Base-by-base conservation (phyloP, 257 asterid species). In the Solanum appendiculatum region DNA sequence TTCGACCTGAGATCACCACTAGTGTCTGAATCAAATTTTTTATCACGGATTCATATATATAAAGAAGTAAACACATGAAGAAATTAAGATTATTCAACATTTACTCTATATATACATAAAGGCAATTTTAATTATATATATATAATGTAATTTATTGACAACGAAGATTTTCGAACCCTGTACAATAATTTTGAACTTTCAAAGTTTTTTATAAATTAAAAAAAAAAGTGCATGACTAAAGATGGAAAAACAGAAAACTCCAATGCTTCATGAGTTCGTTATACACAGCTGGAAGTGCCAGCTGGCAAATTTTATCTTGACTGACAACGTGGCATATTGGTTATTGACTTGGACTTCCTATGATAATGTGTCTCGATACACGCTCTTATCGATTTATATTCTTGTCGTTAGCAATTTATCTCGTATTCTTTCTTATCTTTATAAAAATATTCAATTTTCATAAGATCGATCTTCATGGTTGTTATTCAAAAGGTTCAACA, bases 1-100 rank as follows among this genome's bases (percentile, higher is more conserved):
- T 5, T 51, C 0, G 9, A 16, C 0, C 21, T 15, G 0, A 48
- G 0, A 20, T 5, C 7, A 5, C 2, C 20, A 48, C 2, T 1
- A 42, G 23, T 15, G 9, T 48, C 0, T 46, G 56, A 7, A 5
- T 37, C n/a, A n/a, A n/a, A n/a, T n/a, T n/a, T 1, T 42, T 42
- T 14, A 42, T 42, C 46, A 42, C 14, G 14, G 14, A 14, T 4
- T 42, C 16, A 44, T 34, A 2, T 2, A 34, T 34, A 34, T 34
- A 34, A 34, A 2, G 36, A 34, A 34, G 4, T 34, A 34, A 4
- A 34, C 5, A 44, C 3, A 12, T 44, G 11, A 44, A 51, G 0
- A 51, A 51, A 51, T 51, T 0, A 51, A 6, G 4, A 51, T 15
- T 51, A 51, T 51, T 51, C 0, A 51, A 51, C 36, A 34, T 51